These are phyloP conservation scores for Lactarius psammicola DNA, from an alignment of 768 basidiomycete genomes.

Conservation along the genomic window DNA sequence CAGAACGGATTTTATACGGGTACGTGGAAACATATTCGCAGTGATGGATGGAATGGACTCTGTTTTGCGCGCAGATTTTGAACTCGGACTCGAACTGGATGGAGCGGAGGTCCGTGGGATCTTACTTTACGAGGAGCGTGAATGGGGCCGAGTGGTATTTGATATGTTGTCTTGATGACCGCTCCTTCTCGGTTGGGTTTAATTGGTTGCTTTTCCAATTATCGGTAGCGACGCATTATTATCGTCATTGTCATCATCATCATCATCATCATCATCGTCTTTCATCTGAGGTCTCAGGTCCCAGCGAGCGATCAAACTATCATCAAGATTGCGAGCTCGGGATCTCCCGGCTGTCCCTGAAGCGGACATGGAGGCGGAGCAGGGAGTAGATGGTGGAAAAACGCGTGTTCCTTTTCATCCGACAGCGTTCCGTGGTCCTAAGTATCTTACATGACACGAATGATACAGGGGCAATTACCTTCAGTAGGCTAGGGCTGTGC, in stretches of 20 bases:
- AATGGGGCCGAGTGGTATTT: constrained; percentile 76
- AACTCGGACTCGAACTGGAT: constrained; percentile 79
- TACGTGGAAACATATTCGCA: constrained; percentile 34
- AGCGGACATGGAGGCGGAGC: background rate
- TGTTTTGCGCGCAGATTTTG: constrained; percentile 63
- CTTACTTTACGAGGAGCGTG: constrained; percentile 67
- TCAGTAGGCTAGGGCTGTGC: background rate
- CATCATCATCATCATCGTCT: background rate
- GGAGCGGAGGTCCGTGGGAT: constrained; percentile 86
- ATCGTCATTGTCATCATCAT: background rate
- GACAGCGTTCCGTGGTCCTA: background rate
- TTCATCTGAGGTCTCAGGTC: background rate
- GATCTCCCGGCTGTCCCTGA: background rate
- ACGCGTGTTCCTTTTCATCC: background rate
- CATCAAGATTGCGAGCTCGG: background rate
- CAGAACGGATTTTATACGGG: constrained; percentile 77
- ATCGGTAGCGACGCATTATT: background rate
- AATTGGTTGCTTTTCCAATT: constrained; percentile 9
- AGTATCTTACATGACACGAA: background rate
- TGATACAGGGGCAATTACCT: background rate
- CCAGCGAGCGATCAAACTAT: background rate
- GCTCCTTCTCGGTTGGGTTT: constrained; percentile 5
- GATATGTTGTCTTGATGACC: constrained; percentile 45
- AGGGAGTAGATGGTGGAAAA: background rate
- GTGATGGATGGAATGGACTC: background rate